A percentile compares a stretch with the other conserved stretches of the same genome.
phyloP scores from a whole-genome alignment of 2,329 filamentous ascomycete species.

The Aspergillus calidoustus region DNA sequence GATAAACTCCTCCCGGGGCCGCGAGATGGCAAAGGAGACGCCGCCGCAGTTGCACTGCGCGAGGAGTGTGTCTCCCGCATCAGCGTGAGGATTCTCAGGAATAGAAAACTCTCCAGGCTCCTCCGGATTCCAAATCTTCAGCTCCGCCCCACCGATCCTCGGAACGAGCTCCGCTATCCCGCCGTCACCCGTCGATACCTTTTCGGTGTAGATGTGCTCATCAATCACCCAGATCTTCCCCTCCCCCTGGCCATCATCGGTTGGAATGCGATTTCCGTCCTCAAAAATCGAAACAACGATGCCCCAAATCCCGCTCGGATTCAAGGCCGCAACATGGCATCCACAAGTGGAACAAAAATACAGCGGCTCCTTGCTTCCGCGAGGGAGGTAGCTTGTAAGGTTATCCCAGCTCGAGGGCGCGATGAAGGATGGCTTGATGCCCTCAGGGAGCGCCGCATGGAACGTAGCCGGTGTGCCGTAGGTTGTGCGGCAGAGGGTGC shows the following conservation, averaged over 20 bases:
- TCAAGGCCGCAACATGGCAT: slow-evolving; percentile 34
- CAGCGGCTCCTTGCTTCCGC: slow-evolving; percentile 31
- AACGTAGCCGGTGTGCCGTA: slow-evolving; percentile 41
- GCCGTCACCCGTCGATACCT: slow-evolving; percentile 18
- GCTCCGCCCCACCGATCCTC: slow-evolving; percentile 18
- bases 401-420: slow-evolving; percentile 25
- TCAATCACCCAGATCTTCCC: slow-evolving; percentile 14
- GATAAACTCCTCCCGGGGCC: slow-evolving; percentile 38
- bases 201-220: slow-evolving; percentile 25
- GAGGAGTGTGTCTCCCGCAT: slow-evolving; percentile 29
- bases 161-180: slow-evolving; percentile 27
- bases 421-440: slow-evolving; percentile 29
- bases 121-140: slow-evolving; percentile 21
- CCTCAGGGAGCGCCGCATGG: slow-evolving; percentile 29
- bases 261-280: slow-evolving; percentile 10
- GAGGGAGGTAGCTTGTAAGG: slow-evolving; percentile 37
- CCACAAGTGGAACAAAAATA: slow-evolving; percentile 53
- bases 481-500: slow-evolving; percentile 48
- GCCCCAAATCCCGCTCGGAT: not conserved
- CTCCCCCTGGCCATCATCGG: too few relatives aligned
- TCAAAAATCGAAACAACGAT: slow-evolving; percentile 27
- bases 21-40: slow-evolving; percentile 48
- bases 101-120: not conserved
- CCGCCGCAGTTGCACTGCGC: slow-evolving; percentile 52
- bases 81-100: not conserved